phyloP scores from a whole-genome alignment of 2,329 filamentous ascomycete species.

The Penicillium sp. region DNA sequence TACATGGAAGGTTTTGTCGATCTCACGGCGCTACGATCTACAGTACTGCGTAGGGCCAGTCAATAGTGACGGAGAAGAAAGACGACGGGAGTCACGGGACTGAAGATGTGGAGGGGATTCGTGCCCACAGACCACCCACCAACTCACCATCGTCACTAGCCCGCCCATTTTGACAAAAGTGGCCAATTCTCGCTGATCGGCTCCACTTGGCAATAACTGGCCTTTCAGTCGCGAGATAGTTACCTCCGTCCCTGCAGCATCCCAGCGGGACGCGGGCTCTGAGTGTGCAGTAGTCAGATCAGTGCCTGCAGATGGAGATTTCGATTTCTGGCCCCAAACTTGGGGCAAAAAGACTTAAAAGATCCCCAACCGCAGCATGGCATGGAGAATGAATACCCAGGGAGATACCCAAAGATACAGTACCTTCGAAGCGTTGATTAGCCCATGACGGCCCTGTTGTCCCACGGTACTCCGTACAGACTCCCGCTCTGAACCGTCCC shows the following conservation, averaged over 20 bases:
- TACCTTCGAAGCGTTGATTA: not conserved
- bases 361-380: not conserved
- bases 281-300: not conserved
- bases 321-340: not conserved
- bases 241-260: not conserved
- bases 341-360: not conserved
- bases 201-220: conserved; percentile 1
- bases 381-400: not conserved
- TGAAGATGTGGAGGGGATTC: not conserved
- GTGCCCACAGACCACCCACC: not conserved
- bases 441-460: not conserved
- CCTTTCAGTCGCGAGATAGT: not conserved
- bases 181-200: conserved; percentile 10
- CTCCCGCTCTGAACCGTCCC: not conserved
- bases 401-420: not conserved
- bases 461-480: not conserved
- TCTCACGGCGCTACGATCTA: not conserved
- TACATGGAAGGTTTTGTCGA: not conserved
- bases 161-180: conserved; percentile 6
- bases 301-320: not conserved
- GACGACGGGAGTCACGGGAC: not conserved
- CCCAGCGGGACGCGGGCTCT: not conserved
- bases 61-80: not conserved
- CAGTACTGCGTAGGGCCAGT: not conserved
- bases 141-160: conserved; percentile 8